phyloP scores from a whole-genome alignment of 805 yeast species.

The Pichia kluyveri region DNA sequence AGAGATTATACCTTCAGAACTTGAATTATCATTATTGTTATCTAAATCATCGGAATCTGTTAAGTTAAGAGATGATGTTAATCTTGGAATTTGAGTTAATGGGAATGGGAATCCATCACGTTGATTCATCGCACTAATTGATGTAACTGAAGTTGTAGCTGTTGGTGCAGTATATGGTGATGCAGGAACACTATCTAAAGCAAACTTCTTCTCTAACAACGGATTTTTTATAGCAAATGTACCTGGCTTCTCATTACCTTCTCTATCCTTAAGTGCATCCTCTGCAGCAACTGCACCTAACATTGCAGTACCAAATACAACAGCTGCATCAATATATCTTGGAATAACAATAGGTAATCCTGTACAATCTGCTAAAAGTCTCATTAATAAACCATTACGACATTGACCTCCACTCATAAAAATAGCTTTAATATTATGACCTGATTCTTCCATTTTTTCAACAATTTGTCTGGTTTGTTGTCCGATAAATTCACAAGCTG shows the following conservation, averaged over 20 bases:
- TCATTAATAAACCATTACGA: constrained; percentile 81
- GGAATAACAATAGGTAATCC: constrained; percentile 90
- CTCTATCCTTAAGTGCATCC: constrained; percentile 32
- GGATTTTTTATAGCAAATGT: neutral
- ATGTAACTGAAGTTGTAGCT: constrained; percentile 63
- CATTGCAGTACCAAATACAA: constrained; percentile 91
- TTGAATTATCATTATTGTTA: constrained; percentile 28
- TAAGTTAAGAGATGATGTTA: constrained; percentile 6
- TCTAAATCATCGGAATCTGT: constrained; percentile 21
- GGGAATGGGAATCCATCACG: constrained; percentile 41
- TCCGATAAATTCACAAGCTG: constrained; percentile 95
- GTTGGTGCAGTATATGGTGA: constrained; percentile 77
- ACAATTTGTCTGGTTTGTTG: constrained; percentile 96
- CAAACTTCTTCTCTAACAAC: constrained; percentile 15
- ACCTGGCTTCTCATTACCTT: too few relatives aligned
- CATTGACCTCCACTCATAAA: constrained; percentile 97
- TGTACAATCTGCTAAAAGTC: constrained; percentile 86
- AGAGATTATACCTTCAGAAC: constrained; percentile 36
- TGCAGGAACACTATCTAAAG: constrained; percentile 24
- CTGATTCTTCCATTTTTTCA: constrained; percentile 71
- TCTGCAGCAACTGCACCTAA: constrained; percentile 92
- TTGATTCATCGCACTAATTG: constrained; percentile 42
- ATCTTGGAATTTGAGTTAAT: constrained; percentile 30
- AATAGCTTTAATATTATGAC: constrained; percentile 67
- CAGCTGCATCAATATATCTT: constrained; percentile 92